Percentiles rank a stretch among this genome's conserved stretches.
These are phyloP conservation scores for Stropharia rugosoannulata DNA, from an alignment of 768 basidiomycete species.

Conservation along the genomic window DNA sequence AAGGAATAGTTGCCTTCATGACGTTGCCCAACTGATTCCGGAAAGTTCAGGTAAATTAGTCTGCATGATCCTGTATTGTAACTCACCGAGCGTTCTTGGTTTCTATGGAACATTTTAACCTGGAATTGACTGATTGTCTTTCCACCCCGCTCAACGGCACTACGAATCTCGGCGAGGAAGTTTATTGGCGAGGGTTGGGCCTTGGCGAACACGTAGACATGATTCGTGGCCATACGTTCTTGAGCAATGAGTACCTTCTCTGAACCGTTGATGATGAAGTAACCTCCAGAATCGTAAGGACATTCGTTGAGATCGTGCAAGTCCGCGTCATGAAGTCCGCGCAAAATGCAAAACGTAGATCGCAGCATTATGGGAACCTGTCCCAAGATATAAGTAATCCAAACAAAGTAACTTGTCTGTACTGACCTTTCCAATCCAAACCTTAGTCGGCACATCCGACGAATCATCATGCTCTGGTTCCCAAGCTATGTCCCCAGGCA, in stretches of 20 bases:
- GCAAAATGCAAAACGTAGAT: conserved; percentile 92
- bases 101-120: conserved; percentile 93
- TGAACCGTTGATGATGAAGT: conserved; percentile 99
- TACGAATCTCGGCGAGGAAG: conserved; percentile 95
- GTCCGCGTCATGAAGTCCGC: conserved; percentile 74
- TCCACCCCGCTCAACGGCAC: conserved; percentile 96
- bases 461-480: conserved; percentile 72
- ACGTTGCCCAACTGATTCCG: conserved; percentile 73
- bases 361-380: conserved; percentile 98
- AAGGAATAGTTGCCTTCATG: conserved; percentile 96
- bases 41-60: conserved; percentile 4
- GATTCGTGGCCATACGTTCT: conserved; percentile 99
- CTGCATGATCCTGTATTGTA: conserved; percentile 1
- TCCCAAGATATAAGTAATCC: conserved; percentile 8
- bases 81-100: conserved; percentile 85
- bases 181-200: conserved; percentile 94
- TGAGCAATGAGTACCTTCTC: conserved; percentile 99
- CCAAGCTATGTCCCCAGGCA: conserved; percentile 80
- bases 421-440: conserved; percentile 92
- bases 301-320: conserved; percentile 95
- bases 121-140: conserved; percentile 98
- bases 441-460: conserved; percentile 63
- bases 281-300: conserved; percentile 97
- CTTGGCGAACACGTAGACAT: conserved; percentile 99
- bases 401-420: neutral